phyloP scores from a whole-genome alignment of 192 early-diverging fungal genomes.

The Linnemannia zychae region DNA sequence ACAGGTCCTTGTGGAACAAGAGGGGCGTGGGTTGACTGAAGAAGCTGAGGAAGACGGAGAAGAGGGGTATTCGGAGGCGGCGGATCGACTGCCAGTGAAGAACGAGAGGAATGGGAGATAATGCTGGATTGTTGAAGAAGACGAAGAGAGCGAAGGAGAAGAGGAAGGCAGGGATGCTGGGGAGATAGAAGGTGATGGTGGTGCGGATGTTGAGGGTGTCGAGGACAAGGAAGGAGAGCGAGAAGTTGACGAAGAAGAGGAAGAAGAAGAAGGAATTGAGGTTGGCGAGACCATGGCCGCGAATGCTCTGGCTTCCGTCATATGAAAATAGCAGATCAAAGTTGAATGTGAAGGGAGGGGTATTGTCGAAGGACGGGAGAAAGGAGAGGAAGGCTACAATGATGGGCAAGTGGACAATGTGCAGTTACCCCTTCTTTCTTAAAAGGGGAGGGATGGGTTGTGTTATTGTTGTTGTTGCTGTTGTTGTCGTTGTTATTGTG shows the following conservation, averaged over 20 bases:
- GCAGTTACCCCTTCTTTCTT: background rate
- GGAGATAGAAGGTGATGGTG: conserved; percentile 31
- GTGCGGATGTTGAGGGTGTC: background rate
- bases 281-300: conserved; percentile 42
- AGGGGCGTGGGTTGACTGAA: background rate
- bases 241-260: conserved; percentile 6
- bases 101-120: background rate
- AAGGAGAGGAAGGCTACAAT: background rate
- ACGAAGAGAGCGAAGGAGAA: background rate
- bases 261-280: conserved; percentile 6
- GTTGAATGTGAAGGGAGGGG: background rate
- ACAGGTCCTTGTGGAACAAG: conserved; percentile 26
- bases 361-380: background rate
- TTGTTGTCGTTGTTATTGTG: background rate
- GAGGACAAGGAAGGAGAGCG: conserved; percentile 6
- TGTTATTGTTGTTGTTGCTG: background rate
- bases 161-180: conserved; percentile 2
- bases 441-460: background rate
- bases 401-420: too few relatives aligned
- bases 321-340: conserved; percentile 37
- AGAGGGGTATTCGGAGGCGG: background rate
- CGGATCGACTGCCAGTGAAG: background rate
- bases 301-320: conserved; percentile 55
- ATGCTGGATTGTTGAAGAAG: conserved; percentile 15
- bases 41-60: background rate